Base-by-base conservation (phyloP, 2,329 filamentous ascomycete genomes). In the Cercospora sojina region DNA sequence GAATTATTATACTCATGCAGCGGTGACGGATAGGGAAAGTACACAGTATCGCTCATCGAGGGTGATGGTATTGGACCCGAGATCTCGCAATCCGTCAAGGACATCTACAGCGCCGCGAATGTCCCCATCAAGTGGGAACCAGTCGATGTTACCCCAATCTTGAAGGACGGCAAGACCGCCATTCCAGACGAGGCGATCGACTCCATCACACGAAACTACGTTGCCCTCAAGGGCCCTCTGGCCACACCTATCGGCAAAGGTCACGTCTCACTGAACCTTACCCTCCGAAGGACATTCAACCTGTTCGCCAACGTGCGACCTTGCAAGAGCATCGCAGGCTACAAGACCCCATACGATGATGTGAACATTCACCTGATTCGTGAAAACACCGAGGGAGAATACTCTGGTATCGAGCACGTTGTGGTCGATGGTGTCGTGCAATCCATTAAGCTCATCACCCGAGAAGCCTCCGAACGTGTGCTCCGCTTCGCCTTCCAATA, bases 321-420 rank as follows among this genome's bases (percentile, higher is more conserved):
- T 70, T 99, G 96, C 89, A 91, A 93, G 79, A 97, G 93, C 71
- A 93, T 99, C 74, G 91, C 91, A 72, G 95, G 95, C 77, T 99
- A 90, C 90, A 97, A 98, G 89, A 99, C 95, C 62, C 93, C 94
- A 70, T 98, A 98, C 85, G 94, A 98, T 81, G 88, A 91, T 76
- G 95, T 99, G 79, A 91, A 99, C 83, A 97, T 93, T 43, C 92
- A 97, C 77, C 86, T 99, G 79, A 98, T 99, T 83, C 92, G 95
- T 82, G 95, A 99, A 86, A 99, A 99, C 87, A 98, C 95, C 74
- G 95, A 98, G 88, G 95, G 95, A 81, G 95, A 98, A 86, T 99
- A 99, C 89, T 97, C 92, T 49, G 95, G 95, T 70, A 98, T 99
- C 76, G 95, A 99, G 87, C 95, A 99, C 84, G 88, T 97, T 66